Evolutionary conservation across 2,329 filamentous ascomycete genomes (phyloP).

Genomic region (Eutypa lata): DNA sequence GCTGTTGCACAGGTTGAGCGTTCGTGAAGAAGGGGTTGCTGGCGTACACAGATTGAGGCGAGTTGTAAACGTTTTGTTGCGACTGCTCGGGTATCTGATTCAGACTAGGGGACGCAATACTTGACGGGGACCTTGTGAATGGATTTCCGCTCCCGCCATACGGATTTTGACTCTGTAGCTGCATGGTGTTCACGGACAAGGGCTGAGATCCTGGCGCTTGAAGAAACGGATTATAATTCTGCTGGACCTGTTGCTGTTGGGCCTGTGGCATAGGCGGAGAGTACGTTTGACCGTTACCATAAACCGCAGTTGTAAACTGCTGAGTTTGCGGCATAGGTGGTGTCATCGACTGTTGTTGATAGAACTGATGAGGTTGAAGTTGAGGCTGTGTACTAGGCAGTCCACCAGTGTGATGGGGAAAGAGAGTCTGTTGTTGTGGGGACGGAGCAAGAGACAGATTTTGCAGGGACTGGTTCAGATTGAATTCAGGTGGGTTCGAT

Average conservation of each 20-base stretch:
- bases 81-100: conserved; percentile 34
- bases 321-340: conserved; percentile 42
- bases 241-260: conserved; percentile 20
- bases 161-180: conserved; percentile 23
- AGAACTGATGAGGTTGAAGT: conserved; percentile 39
- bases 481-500: conserved; percentile 37
- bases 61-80: conserved; percentile 32
- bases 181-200: conserved; percentile 25
- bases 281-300: conserved; percentile 43
- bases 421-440: conserved; percentile 49
- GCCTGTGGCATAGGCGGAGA: conserved; percentile 33
- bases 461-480: conserved; percentile 69
- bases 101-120: conserved; percentile 26
- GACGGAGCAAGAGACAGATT: conserved; percentile 63
- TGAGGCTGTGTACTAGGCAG: conserved; percentile 40
- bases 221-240: conserved; percentile 53
- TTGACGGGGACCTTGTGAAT: conserved; percentile 29
- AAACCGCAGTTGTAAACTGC: conserved; percentile 35
- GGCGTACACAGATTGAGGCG: conserved; percentile 23
- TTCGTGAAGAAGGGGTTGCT: conserved; percentile 33
- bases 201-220: conserved; percentile 28
- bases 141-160: conserved; percentile 26
- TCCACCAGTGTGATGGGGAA: conserved; percentile 74
- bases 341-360: conserved; percentile 43
- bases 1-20: conserved; percentile 25